These are phyloP conservation scores for Cornus kousa DNA, from an alignment of 148 eudicot species.

Conservation along the genomic window DNA sequence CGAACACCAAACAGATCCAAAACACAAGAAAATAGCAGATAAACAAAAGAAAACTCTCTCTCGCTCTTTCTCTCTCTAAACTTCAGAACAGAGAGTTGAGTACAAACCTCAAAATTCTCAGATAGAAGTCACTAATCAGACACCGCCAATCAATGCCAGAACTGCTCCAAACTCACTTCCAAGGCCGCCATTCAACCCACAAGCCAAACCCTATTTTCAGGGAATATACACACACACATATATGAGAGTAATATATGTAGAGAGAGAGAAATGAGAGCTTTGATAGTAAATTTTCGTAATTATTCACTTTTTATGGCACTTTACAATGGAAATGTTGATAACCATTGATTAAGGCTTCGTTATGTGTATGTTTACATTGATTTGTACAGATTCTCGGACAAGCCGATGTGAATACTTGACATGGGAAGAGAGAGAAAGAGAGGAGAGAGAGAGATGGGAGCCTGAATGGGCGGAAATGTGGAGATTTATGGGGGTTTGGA, in stretches of 20 bases:
- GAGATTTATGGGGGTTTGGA: neutral
- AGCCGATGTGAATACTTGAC: neutral
- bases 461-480: neutral
- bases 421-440: too few relatives aligned
- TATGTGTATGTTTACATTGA: neutral
- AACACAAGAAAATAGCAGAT: constrained; percentile 9
- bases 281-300: too few relatives aligned
- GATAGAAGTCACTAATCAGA: neutral
- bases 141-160: neutral
- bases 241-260: too few relatives aligned
- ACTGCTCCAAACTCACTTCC: neutral
- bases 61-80: neutral
- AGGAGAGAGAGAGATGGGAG: neutral
- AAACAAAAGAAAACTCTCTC: neutral
- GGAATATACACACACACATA: too few relatives aligned
- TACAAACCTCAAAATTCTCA: neutral
- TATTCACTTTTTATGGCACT: too few relatives aligned
- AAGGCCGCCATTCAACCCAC: neutral
- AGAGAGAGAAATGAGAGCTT: too few relatives aligned
- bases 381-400: neutral
- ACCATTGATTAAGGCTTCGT: neutral
- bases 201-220: neutral
- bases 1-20: constrained; percentile 4
- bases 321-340: too few relatives aligned
- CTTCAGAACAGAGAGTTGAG: constrained; percentile 2